phyloP scores from a whole-genome alignment of 345 rosid genomes.

The Capsella bursapastoris region DNA sequence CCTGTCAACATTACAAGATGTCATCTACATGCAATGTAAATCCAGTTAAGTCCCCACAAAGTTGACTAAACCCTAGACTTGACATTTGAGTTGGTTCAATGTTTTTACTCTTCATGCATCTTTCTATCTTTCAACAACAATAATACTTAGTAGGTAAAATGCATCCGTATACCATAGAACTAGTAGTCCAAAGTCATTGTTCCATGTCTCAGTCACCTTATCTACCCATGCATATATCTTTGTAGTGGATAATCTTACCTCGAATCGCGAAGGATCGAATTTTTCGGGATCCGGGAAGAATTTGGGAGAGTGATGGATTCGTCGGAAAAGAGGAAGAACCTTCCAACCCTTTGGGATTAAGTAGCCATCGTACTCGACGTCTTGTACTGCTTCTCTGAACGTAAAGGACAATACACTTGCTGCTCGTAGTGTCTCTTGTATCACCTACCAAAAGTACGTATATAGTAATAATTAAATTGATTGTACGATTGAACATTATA shows the following conservation, averaged over 20 bases:
- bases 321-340: slow-evolving; percentile 91
- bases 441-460: slow-evolving; percentile 57
- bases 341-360: slow-evolving; percentile 97
- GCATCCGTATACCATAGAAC: neutral
- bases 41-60: slow-evolving; percentile 28
- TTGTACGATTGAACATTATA: neutral
- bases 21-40: slow-evolving; percentile 43
- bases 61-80: slow-evolving; percentile 30
- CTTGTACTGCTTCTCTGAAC: slow-evolving; percentile 91
- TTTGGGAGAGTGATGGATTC: slow-evolving; percentile 76
- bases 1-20: slow-evolving; percentile 63
- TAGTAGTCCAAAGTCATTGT: neutral
- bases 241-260: slow-evolving; percentile 51
- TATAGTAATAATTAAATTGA: neutral
- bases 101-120: slow-evolving; percentile 2
- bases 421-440: slow-evolving; percentile 90
- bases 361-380: slow-evolving; percentile 78
- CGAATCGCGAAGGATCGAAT: slow-evolving; percentile 89
- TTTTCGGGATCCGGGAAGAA: slow-evolving; percentile 76
- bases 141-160: neutral
- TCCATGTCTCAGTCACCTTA: slow-evolving; percentile 9
- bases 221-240: neutral
- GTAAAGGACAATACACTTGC: slow-evolving; percentile 91
- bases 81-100: neutral
- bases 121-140: neutral